Base-by-base conservation (phyloP, 2,329 filamentous ascomycete species). In the Thermothelomyces thermophilus region DNA sequence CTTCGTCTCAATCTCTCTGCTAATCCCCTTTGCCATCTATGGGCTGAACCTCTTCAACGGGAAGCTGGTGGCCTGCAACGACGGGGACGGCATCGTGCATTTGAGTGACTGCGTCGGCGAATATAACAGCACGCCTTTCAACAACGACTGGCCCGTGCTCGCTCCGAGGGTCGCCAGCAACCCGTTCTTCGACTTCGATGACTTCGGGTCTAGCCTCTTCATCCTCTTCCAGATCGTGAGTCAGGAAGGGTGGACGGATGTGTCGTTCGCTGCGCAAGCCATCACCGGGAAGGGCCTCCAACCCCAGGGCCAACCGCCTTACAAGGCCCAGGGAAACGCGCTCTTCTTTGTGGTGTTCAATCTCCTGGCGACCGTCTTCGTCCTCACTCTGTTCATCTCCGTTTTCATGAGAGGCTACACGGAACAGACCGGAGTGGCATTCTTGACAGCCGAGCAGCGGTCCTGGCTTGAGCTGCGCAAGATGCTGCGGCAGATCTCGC, bases 331-430 rank as follows among this genome's bases (percentile, higher is more conserved):
- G 62, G 90, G 86, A 35, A 97, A 98, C 58, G 90, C 88, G 0
- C 67, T 97, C 31, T 98, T 96, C 73, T 96, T 98, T 65, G 82
- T 98, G 49, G 76, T 91, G 4, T 98, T 97, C 81, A 98, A 98
- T 69, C 79, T 98, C 64, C 77, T 98, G 60, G 90, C 90, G 28
- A 93, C 93, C 0, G 91, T 98, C 56, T 98, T 98, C 69, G 86
- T 98, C 54, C 76, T 98, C 63, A 98, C 93, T 1, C 73, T 98
- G 63, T 98, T 98, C 67, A 94, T 98, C 41, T 97, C 93, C 50
- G 93, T 98, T 54, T 98, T 98, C 67, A 98, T 98, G 93, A 88
- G 93, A 54, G 98, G 96, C 66, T 98, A 98, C 68, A 98, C 93
- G 0, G 93, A 98, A 68, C 90, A 97, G 68, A 98, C 93, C 0